phyloP scores from a whole-genome alignment of 2,329 filamentous ascomycete genomes.

The Stachybotrys echinatus region DNA sequence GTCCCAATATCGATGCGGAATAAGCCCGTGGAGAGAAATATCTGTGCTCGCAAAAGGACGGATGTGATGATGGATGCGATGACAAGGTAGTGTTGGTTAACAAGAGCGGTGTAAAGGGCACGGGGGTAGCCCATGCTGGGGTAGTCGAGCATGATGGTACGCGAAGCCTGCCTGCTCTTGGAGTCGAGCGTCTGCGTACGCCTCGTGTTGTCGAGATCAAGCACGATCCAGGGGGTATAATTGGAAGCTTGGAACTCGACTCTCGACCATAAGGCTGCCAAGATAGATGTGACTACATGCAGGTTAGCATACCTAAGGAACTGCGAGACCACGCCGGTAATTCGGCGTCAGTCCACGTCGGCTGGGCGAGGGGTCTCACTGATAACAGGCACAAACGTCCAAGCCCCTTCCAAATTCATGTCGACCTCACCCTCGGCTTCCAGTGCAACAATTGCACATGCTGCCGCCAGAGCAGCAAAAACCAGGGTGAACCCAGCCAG shows the following conservation, averaged over 20 bases:
- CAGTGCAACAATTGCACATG: slow-evolving; percentile 15
- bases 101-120: slow-evolving; percentile 13
- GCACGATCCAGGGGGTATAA: slow-evolving; percentile 22
- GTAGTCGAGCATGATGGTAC: slow-evolving; percentile 21
- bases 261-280: slow-evolving; percentile 18
- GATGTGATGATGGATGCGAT: slow-evolving; percentile 12
- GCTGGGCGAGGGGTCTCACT: slow-evolving; percentile 10
- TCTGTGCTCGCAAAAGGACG: slow-evolving; percentile 16
- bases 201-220: slow-evolving; percentile 10
- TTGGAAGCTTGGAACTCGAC: slow-evolving; percentile 20
- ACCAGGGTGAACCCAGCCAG: slow-evolving; percentile 12
- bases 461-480: slow-evolving; percentile 13
- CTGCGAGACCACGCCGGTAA: background rate
- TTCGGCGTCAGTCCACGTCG: background rate
- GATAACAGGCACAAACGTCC: slow-evolving; percentile 21
- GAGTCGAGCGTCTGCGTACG: slow-evolving; percentile 17
- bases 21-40: slow-evolving; percentile 19
- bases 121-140: slow-evolving; percentile 13
- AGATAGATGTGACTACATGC: slow-evolving; percentile 14
- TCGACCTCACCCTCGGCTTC: slow-evolving; percentile 12
- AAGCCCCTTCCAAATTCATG: slow-evolving; percentile 13
- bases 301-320: background rate
- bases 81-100: slow-evolving; percentile 19
- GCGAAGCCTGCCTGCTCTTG: slow-evolving; percentile 18
- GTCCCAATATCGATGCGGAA: slow-evolving; percentile 15